Percentiles rank a stretch among this genome's conserved stretches.
These are phyloP conservation scores for Diaporthe velutina DNA, from an alignment of 2,329 filamentous ascomycete species.

Conservation along the genomic window DNA sequence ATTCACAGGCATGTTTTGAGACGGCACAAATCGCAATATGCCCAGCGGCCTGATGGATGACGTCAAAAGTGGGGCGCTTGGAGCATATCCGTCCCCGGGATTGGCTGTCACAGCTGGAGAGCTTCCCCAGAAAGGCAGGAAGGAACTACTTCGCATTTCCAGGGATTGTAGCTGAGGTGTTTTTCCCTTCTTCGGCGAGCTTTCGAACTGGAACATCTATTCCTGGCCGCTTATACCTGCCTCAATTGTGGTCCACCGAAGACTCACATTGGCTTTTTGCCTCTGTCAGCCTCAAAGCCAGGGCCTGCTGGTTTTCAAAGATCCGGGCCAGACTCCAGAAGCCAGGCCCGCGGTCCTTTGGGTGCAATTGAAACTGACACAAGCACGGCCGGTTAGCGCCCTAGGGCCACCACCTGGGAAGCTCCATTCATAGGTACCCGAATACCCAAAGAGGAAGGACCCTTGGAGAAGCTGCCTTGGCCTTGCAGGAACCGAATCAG, in stretches of 20 bases:
- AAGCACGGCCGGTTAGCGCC: constrained; percentile 19
- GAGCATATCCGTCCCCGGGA: neutral
- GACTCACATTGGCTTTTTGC: neutral
- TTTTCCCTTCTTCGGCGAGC: neutral
- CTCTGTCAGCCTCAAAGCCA: neutral
- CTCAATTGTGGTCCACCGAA: neutral
- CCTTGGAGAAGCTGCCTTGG: constrained; percentile 20
- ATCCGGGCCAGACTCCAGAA: neutral
- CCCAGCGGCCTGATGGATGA: constrained; percentile 16
- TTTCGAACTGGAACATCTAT: neutral
- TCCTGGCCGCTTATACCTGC: neutral
- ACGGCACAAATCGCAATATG: neutral
- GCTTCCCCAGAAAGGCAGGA: constrained; percentile 27
- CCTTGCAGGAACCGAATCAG: constrained; percentile 27
- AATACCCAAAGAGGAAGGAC: constrained; percentile 26
- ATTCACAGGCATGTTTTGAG: neutral
- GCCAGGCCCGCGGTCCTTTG: neutral
- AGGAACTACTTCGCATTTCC: neutral
- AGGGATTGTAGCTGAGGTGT: constrained; percentile 9
- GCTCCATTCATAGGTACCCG: constrained; percentile 4
- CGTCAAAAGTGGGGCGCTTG: neutral
- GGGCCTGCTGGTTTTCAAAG: neutral
- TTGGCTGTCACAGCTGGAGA: constrained; percentile 2
- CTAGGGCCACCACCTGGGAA: neutral
- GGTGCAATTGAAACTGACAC: neutral